Evolutionary conservation across 2,329 filamentous ascomycete species (phyloP), one percentile per base, ranked within the genome.

Genomic region (Penicillium sp.): DNA sequence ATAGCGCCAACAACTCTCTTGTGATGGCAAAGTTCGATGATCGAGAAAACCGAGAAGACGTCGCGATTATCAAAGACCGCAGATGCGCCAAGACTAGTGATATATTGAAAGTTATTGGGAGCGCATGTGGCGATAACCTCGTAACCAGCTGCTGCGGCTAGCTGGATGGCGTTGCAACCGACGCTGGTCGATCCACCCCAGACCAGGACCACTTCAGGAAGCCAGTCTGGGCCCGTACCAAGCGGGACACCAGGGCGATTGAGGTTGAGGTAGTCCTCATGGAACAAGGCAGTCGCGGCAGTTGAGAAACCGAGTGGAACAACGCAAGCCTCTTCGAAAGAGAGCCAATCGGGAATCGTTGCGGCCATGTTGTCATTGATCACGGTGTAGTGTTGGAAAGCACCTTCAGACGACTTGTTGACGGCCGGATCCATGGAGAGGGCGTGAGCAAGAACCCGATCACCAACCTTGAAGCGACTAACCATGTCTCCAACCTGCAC

Each of bases 301-400:
- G 72, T 74, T 1, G 67, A 66, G 2, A 73, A n/a, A 6, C 60
- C 65, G 1, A 73, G 55, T 1, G 70, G 71, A 8, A 74, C n/a
- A 4, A 72, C 70, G 15, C 54, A 47, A 0, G 70, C 72, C 4
- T 66, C 55, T 39, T 71, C 66, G 37, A 61, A 72, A 0, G 60
- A 60, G 37, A 73, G 44, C 16, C 23, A 37, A 1, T 60, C 59
- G 0, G 72, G 72, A n/a, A 75, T 68, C 2, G 34, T 29, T 2
- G 58, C 54, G 10, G 60, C 54, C 49, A 68, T 49, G 4, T 63
- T 52, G 2, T 54, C 55, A 5, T 50, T 57, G 0, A 70, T 50
- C n/a, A 71, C 42, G 4, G 64, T 63, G 49, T 69, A 71, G 6
- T 57, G 25, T 49, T 75, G 73, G 46, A 74, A 75, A 1, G 56